Evolutionary conservation across 1,284 basidiomycete species (phyloP).

Genomic region (Microbotryomycetes sp.): DNA sequence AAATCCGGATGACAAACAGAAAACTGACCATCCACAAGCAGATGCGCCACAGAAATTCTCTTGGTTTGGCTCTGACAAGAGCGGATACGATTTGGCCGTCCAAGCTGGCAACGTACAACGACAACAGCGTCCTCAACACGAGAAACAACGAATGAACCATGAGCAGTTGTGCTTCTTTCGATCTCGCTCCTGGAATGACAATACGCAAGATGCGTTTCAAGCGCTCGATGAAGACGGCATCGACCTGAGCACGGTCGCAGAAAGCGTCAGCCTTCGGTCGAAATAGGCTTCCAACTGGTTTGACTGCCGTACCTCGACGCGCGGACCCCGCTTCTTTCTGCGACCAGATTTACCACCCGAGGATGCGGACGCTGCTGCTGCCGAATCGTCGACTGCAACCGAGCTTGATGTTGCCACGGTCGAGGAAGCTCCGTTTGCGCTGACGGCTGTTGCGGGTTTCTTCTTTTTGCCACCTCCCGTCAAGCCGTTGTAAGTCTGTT

Average conservation of each 20-base stretch:
- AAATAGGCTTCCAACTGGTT: neutral
- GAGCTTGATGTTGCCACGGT: neutral
- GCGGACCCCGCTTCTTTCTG: slow-evolving; percentile 24
- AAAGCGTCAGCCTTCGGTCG: neutral
- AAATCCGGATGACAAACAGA: neutral
- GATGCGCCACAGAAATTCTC: slow-evolving; percentile 76
- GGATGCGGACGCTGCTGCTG: neutral
- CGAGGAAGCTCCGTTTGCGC: neutral
- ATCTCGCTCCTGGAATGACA: slow-evolving; percentile 76
- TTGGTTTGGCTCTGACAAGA: slow-evolving; percentile 77
- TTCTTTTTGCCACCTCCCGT: slow-evolving; percentile 6
- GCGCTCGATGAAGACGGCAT: slow-evolving; percentile 80
- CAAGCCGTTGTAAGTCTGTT: slow-evolving; percentile 20
- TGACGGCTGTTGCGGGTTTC: slow-evolving; percentile 3
- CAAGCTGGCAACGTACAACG: slow-evolving; percentile 88
- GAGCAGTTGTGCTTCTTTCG: slow-evolving; percentile 79
- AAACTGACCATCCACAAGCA: slow-evolving; percentile 65
- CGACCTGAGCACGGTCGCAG: slow-evolving; percentile 51
- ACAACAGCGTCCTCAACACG: slow-evolving; percentile 80
- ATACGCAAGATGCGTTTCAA: slow-evolving; percentile 72
- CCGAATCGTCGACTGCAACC: neutral
- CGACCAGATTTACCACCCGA: slow-evolving; percentile 23
- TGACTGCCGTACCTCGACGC: slow-evolving; percentile 16
- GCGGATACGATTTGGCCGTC: slow-evolving; percentile 94
- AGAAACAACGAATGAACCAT: slow-evolving; percentile 80